A percentile compares a stretch with the other conserved stretches of the same genome.
These are phyloP conservation scores for Terana coerulea DNA, from an alignment of 768 basidiomycete genomes.

Conservation along the genomic window DNA sequence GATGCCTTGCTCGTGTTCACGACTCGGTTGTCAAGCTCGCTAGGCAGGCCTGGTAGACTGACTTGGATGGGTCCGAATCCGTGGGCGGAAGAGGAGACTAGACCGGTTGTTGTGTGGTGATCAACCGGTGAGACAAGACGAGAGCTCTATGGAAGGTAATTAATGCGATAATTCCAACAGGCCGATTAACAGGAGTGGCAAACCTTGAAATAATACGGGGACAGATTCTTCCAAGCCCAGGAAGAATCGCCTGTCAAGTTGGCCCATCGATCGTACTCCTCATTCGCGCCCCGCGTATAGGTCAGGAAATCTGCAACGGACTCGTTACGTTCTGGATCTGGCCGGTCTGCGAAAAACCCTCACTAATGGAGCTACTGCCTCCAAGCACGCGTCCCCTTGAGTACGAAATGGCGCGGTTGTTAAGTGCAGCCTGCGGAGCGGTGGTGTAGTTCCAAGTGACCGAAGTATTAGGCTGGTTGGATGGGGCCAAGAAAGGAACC, in stretches of 20 bases:
- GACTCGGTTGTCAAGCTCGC: conserved; percentile 14
- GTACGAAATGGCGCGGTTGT: conserved; percentile 17
- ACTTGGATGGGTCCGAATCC: conserved; percentile 14
- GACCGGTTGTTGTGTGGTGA: conserved; percentile 15
- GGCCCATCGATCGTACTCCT: conserved; percentile 25
- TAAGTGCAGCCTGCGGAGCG: conserved; percentile 18
- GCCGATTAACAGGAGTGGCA: neutral
- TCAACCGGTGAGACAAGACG: conserved; percentile 17
- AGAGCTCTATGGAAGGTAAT: conserved; percentile 15
- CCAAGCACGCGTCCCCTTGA: conserved; percentile 25
- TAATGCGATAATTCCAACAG: neutral
- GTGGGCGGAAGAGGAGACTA: conserved; percentile 19
- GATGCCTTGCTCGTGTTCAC: conserved; percentile 11
- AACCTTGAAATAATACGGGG: conserved; percentile 23
- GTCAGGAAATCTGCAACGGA: conserved; percentile 21
- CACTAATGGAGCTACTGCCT: conserved; percentile 25
- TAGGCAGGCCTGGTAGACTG: conserved; percentile 15
- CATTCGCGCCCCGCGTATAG: conserved; percentile 24
- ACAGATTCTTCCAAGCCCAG: conserved; percentile 25
- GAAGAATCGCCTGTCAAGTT: conserved; percentile 22
- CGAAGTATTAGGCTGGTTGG: conserved; percentile 15
- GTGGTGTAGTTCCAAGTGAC: conserved; percentile 29
- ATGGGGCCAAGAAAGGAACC: conserved; percentile 16
- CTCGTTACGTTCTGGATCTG: too few relatives aligned
- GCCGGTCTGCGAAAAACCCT: neutral